phyloP scores from a whole-genome alignment of 345 rosid genomes.

The Firmiana major region DNA sequence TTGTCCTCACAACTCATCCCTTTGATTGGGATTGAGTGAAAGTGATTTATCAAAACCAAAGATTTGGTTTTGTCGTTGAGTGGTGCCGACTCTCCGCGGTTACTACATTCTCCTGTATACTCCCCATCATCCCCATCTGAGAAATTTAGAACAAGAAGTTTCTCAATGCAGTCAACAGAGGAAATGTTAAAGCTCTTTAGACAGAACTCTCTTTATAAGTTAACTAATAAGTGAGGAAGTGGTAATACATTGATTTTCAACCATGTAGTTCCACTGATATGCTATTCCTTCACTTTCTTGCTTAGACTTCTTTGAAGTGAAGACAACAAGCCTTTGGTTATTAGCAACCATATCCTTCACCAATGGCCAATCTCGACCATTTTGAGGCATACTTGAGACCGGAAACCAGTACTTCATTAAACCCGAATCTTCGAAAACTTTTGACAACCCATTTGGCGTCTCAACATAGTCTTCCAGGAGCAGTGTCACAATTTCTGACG shows the following conservation, averaged over 20 bases:
- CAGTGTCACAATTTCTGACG: slow-evolving; percentile 51
- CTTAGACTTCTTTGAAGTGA: slow-evolving; percentile 52
- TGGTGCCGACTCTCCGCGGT: slow-evolving; percentile 44
- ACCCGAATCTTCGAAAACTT: slow-evolving; percentile 51
- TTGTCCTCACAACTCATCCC: slow-evolving; percentile 36
- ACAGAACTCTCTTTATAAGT: not conserved
- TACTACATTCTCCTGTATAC: slow-evolving; percentile 50
- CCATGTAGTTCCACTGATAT: slow-evolving; percentile 77
- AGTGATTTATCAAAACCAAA: slow-evolving; percentile 44
- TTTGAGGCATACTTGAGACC: slow-evolving; percentile 50
- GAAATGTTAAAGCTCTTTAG: not conserved
- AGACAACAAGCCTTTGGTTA: slow-evolving; percentile 53
- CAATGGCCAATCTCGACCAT: slow-evolving; percentile 63
- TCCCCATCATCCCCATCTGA: slow-evolving; percentile 58
- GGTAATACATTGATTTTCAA: slow-evolving; percentile 59
- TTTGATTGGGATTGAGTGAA: slow-evolving; percentile 33
- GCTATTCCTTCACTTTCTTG: slow-evolving; percentile 63
- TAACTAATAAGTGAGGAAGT: not conserved
- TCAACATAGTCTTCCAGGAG: slow-evolving; percentile 71
- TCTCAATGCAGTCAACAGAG: not conserved
- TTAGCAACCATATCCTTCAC: slow-evolving; percentile 60
- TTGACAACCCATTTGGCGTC: slow-evolving; percentile 43
- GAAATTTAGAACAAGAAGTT: not conserved
- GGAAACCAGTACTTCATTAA: slow-evolving; percentile 70
- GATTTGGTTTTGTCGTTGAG: slow-evolving; percentile 51